phyloP scores from a whole-genome alignment of 768 basidiomycete species.

The Hebeloma cylindrosporum region DNA sequence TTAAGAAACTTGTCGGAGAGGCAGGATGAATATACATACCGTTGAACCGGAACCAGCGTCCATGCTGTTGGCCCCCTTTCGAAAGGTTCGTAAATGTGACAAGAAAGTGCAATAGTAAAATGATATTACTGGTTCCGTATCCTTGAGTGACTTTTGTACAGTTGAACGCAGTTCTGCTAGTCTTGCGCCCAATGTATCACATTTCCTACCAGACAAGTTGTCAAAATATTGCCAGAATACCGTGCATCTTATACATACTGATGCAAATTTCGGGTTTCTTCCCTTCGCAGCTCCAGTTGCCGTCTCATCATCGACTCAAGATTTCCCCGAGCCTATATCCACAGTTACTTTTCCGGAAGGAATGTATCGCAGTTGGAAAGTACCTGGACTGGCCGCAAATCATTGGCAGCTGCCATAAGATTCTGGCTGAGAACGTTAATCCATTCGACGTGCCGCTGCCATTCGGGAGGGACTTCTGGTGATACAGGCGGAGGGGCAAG shows the following conservation, averaged over 20 bases:
- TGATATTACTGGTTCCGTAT: slow-evolving; percentile 5
- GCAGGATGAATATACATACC: not conserved
- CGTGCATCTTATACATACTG: slow-evolving; percentile 43
- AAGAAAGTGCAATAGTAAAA: too few relatives aligned
- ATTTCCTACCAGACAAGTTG: slow-evolving; percentile 49
- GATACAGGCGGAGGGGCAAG: slow-evolving; percentile 57
- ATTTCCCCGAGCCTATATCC: slow-evolving; percentile 70
- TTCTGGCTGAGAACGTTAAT: slow-evolving; percentile 80
- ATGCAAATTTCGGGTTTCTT: slow-evolving; percentile 71
- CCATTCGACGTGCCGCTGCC: slow-evolving; percentile 79
- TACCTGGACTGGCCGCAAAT: slow-evolving; percentile 86
- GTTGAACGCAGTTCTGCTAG: slow-evolving; percentile 54
- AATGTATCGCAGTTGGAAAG: not conserved
- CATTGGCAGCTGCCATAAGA: slow-evolving; percentile 88
- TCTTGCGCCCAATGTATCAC: slow-evolving; percentile 65
- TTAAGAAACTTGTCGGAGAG: too few relatives aligned
- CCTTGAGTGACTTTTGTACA: slow-evolving; percentile 18
- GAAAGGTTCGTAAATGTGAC: too few relatives aligned
- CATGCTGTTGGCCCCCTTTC: too few relatives aligned
- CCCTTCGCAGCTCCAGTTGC: slow-evolving; percentile 70
- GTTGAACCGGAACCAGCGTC: too few relatives aligned
- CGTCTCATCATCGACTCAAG: slow-evolving; percentile 80
- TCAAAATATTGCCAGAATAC: not conserved
- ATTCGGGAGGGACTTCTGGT: slow-evolving; percentile 56
- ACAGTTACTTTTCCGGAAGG: not conserved